Conservation (phyloP, 129 eudicot species). For the Tagetes erecta region DNA sequence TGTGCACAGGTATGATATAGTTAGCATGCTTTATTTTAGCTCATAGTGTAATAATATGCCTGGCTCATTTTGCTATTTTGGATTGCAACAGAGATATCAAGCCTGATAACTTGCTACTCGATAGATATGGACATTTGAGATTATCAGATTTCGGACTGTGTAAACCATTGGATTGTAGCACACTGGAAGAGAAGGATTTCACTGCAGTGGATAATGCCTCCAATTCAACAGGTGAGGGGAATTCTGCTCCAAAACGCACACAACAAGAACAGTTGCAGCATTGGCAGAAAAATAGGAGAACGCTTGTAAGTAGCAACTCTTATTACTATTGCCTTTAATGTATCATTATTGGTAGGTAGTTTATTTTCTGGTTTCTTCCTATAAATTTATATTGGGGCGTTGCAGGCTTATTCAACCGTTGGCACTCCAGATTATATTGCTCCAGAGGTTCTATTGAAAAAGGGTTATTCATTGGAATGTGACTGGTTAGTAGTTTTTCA, state of each 20-base stretch:
- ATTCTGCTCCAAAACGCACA: slow-evolving; percentile 70
- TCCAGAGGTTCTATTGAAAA: slow-evolving; percentile 88
- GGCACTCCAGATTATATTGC: slow-evolving; percentile 98
- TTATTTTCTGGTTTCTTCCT: background rate
- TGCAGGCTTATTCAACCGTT: slow-evolving; percentile 91
- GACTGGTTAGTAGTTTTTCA: slow-evolving; percentile 66
- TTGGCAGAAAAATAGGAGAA: slow-evolving; percentile 94
- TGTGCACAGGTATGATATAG: slow-evolving; percentile 57
- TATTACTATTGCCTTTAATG: background rate
- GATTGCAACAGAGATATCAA: slow-evolving; percentile 78
- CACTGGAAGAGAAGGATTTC: slow-evolving; percentile 72
- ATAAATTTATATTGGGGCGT: slow-evolving; percentile 23
- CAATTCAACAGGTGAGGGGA: slow-evolving; percentile 42
- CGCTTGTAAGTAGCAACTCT: slow-evolving; percentile 55
- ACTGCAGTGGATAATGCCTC: slow-evolving; percentile 43
- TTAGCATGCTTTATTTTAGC: background rate
- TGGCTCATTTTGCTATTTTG: slow-evolving; percentile 17
- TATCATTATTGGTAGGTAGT: slow-evolving; percentile 7
- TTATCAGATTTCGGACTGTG: slow-evolving; percentile 88
- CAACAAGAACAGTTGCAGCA: slow-evolving; percentile 92
- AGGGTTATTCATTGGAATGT: slow-evolving; percentile 89
- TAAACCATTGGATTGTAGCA: slow-evolving; percentile 87
- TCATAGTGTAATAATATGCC: slow-evolving; percentile 12
- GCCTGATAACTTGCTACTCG: slow-evolving; percentile 92
- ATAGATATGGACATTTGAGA: slow-evolving; percentile 82